These are phyloP conservation scores for Entomortierella lignicola DNA, from an alignment of 192 early-diverging fungal species.

Conservation along the genomic window DNA sequence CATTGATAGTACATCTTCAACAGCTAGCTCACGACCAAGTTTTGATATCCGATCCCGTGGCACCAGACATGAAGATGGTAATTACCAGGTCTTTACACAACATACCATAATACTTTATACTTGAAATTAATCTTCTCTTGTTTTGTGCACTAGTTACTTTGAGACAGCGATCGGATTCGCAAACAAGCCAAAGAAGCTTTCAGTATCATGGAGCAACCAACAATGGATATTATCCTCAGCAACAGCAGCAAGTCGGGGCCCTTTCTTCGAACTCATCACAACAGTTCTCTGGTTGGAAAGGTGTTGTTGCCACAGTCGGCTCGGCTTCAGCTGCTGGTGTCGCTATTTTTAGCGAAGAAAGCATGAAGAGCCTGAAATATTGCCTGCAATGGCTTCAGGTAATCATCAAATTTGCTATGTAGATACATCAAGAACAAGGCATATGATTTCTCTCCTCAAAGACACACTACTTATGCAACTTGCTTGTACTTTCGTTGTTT, in stretches of 20 bases:
- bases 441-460: neutral
- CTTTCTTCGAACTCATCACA: slow-evolving; percentile 22
- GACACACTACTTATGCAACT: too few species aligned
- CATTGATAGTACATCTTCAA: slow-evolving; percentile 43
- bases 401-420: too few species aligned
- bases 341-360: slow-evolving; percentile 88
- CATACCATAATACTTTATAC: too few species aligned
- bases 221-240: slow-evolving; percentile 47
- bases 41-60: slow-evolving; percentile 43
- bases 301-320: slow-evolving; percentile 73
- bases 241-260: slow-evolving; percentile 26
- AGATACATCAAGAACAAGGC: too few species aligned
- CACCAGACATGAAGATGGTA: slow-evolving; percentile 47
- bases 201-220: slow-evolving; percentile 13
- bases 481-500: neutral
- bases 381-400: slow-evolving; percentile 89
- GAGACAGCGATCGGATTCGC: slow-evolving; percentile 44
- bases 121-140: too few species aligned
- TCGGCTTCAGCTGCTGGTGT: slow-evolving; percentile 75
- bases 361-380: slow-evolving; percentile 87
- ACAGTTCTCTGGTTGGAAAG: slow-evolving; percentile 67
- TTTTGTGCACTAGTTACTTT: slow-evolving; percentile 19
- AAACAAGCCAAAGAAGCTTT: slow-evolving; percentile 38
- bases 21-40: slow-evolving; percentile 37
- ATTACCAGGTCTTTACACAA: too few species aligned